These are phyloP conservation scores for Isatis tinctoria DNA, from an alignment of 345 rosid species.

Conservation along the genomic window DNA sequence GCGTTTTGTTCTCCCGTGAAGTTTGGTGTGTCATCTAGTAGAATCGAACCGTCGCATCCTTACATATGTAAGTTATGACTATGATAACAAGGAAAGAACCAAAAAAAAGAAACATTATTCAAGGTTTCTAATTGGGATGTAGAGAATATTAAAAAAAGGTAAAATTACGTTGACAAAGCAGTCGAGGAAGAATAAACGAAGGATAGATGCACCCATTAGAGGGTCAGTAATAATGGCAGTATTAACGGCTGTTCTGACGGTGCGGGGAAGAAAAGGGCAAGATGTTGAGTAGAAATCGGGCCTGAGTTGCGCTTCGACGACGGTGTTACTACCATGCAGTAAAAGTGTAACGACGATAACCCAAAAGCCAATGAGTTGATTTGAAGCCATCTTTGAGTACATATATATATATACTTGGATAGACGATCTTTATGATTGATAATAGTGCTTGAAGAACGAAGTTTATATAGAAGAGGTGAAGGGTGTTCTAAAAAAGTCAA, in stretches of 20 bases:
- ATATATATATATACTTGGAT: background rate
- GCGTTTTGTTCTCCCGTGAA: constrained; percentile 86
- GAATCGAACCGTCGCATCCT: constrained; percentile 90
- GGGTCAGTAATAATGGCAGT: constrained; percentile 54
- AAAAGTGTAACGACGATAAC: constrained; percentile 32
- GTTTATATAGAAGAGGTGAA: constrained; percentile 46
- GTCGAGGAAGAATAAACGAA: constrained; percentile 87
- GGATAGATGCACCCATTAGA: constrained; percentile 72
- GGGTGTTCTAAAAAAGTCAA: constrained; percentile 6
- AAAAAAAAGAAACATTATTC: background rate
- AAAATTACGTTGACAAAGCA: constrained; percentile 81
- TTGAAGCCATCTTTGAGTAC: constrained; percentile 29
- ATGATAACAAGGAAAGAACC: background rate
- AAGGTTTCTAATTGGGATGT: constrained; percentile 7
- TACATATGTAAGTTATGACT: background rate
- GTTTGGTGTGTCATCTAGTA: constrained; percentile 70
- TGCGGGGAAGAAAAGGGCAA: constrained; percentile 52
- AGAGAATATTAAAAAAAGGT: background rate
- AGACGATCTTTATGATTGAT: background rate
- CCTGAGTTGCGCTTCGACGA: constrained; percentile 63
- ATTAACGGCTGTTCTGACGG: constrained; percentile 44
- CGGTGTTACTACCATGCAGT: constrained; percentile 25
- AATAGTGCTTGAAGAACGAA: constrained; percentile 6
- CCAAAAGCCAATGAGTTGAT: constrained; percentile 18
- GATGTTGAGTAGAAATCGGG: constrained; percentile 55